phyloP scores from a whole-genome alignment of 306 rosid species.

The Corylus americana region DNA sequence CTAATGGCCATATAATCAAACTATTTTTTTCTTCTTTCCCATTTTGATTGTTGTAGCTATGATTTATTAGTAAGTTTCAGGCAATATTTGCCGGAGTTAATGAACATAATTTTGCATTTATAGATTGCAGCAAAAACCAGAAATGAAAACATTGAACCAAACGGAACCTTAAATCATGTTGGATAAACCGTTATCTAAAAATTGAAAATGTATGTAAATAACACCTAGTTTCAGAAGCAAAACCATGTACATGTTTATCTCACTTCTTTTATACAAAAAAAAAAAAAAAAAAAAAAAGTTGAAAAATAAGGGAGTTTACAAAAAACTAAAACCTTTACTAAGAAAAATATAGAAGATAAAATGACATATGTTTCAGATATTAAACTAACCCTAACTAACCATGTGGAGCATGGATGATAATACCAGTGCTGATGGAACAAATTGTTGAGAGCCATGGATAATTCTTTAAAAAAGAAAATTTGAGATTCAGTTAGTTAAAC shows the following conservation, averaged over 20 bases:
- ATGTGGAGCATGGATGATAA: background rate
- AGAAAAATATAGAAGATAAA: background rate
- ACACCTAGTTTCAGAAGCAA: background rate
- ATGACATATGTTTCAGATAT: background rate
- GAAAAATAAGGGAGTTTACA: background rate
- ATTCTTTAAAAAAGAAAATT: too few species aligned
- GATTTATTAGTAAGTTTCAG: constrained; percentile 4
- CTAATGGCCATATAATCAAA: background rate
- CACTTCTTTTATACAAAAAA: background rate
- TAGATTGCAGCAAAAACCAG: background rate
- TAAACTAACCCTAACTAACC: background rate
- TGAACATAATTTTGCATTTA: background rate
- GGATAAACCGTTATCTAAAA: background rate
- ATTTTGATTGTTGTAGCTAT: constrained; percentile 2
- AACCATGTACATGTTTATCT: background rate
- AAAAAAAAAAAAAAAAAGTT: background rate
- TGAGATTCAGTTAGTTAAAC: too few species aligned
- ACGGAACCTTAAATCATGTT: background rate
- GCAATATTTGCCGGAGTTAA: background rate
- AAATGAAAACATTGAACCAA: background rate
- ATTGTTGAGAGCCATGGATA: background rate
- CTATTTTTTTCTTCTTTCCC: background rate
- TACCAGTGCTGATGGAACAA: background rate
- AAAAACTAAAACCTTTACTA: background rate
- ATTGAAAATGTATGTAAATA: background rate